phyloP scores from a whole-genome alignment of 1,284 basidiomycete species.

The Mycena sp. region DNA sequence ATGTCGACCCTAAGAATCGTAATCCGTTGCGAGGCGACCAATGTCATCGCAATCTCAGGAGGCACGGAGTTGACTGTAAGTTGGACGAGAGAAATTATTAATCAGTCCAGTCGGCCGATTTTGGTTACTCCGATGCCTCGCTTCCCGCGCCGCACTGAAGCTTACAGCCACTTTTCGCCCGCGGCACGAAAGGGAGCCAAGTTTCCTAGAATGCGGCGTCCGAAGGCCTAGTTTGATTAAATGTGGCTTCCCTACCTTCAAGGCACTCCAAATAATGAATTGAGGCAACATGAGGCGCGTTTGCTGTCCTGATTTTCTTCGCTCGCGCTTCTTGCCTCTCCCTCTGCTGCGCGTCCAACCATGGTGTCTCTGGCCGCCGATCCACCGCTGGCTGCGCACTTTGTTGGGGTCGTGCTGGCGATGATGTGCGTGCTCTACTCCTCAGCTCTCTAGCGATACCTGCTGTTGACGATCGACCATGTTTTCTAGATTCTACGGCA shows the following conservation, averaged over 20 bases:
- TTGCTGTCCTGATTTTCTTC: slow-evolving; percentile 18
- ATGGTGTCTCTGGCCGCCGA: slow-evolving; percentile 10
- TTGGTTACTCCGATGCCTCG: background rate
- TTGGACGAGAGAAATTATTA: background rate
- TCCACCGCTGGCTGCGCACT: slow-evolving; percentile 11
- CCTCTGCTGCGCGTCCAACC: background rate
- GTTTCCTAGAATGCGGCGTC: too few relatives aligned
- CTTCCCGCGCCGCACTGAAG: slow-evolving; percentile 4
- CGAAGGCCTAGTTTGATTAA: too few relatives aligned
- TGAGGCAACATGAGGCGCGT: slow-evolving; percentile 15
- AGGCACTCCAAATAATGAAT: background rate
- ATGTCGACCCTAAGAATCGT: background rate
- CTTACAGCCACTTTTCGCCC: background rate
- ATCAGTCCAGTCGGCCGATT: background rate
- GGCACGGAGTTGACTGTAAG: slow-evolving; percentile 1
- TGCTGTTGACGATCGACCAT: background rate
- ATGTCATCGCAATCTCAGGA: background rate
- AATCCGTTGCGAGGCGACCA: background rate
- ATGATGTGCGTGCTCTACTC: slow-evolving; percentile 13
- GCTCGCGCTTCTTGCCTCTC: slow-evolving; percentile 9
- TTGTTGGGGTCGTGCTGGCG: slow-evolving; percentile 21
- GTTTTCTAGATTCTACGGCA: slow-evolving; percentile 26
- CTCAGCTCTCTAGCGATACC: background rate
- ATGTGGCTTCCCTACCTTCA: too few relatives aligned
- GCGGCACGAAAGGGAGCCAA: background rate